phyloP scores from a whole-genome alignment of 1,284 basidiomycete genomes.

The Golubevia pallescens region DNA sequence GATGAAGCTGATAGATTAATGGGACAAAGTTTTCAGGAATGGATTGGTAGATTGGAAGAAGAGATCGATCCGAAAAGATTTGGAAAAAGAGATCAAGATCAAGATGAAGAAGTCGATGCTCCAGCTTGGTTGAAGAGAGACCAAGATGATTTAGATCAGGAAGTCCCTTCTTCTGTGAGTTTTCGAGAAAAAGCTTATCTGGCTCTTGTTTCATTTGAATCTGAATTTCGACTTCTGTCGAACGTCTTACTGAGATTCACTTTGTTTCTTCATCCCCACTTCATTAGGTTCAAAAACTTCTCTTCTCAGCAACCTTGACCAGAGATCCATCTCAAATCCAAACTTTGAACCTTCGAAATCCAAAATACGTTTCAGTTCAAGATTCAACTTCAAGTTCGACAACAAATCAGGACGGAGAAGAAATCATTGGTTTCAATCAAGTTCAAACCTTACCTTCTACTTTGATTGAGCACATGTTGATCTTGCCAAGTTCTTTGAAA shows the following conservation, averaged over 20 bases:
- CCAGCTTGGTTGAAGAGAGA: constrained; percentile 5
- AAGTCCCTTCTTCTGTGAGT: too few species aligned
- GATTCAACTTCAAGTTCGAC: too few species aligned
- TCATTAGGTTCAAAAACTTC: constrained; percentile 80
- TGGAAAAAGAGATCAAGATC: constrained; percentile 8
- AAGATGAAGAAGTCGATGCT: too few species aligned
- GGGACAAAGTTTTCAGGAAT: constrained; percentile 93
- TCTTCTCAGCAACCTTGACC: constrained; percentile 96
- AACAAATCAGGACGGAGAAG: too few species aligned
- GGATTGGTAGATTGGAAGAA: constrained; percentile 80
- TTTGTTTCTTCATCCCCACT: constrained; percentile 31
- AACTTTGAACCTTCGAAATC: constrained; percentile 77
- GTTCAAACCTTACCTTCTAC: constrained; percentile 15
- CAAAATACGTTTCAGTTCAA: constrained; percentile 88
- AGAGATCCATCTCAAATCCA: constrained; percentile 90
- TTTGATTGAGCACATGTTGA: constrained; percentile 72
- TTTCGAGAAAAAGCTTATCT: too few species aligned
- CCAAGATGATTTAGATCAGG: not conserved
- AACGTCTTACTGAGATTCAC: too few species aligned
- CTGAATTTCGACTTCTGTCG: too few species aligned
- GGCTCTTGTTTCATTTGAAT: too few species aligned
- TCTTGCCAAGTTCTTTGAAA: constrained; percentile 80
- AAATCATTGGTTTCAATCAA: constrained; percentile 1
- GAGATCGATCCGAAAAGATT: constrained; percentile 71
- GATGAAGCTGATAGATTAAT: constrained; percentile 96